Evolutionary conservation across 2,329 filamentous ascomycete species (phyloP), one percentile per base, ranked within the genome.

Genomic region (Diplodia sapinea): DNA sequence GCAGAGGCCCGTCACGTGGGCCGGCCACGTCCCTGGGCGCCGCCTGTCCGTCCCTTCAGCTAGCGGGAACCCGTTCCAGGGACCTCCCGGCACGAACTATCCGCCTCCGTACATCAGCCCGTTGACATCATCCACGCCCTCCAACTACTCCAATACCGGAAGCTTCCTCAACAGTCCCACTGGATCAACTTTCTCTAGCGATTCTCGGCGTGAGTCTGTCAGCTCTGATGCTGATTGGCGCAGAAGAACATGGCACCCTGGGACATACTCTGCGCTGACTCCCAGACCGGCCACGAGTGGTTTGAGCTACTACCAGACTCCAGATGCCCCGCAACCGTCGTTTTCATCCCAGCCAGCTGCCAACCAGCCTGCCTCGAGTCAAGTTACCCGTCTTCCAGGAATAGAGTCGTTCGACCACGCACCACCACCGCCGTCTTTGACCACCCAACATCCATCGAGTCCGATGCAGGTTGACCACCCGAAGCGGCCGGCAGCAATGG

Each of bases 321-420:
- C 91, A 6, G 87, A 89, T 73, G 74, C 88, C 78, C 75, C 88
- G 81, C 79, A 86, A 80, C 76, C 87, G 76, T 73, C 87, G 74
- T 79, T 86, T 81, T 74, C 85, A 68, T 40, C 66, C 7, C 66
- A 67, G 13, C 66, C 57, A 6, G 66, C 66, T 38, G 66, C 66
- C 47, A 75, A 85, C 74, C 76, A 86, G 78, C 75, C 86, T 77
- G 71, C 87, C 79, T 77, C 83, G 78, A 74, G 79, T 62, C 88
- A 89, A 72, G 86, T 84, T 4, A 82, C 92, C 15, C 88, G 92
- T 49, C 84, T 97, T 15, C 94, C 94, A 0, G 93, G 94, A 15
- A 97, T 97, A 71, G 93, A 96, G 76, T 96, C 92, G 17, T 97
- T 97, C 73, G 93, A 94, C 74, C 89, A 92, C 67, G 83, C 91